Base-by-base conservation (phyloP, 768 basidiomycete species). In the Leccinum fibrillosum region DNA sequence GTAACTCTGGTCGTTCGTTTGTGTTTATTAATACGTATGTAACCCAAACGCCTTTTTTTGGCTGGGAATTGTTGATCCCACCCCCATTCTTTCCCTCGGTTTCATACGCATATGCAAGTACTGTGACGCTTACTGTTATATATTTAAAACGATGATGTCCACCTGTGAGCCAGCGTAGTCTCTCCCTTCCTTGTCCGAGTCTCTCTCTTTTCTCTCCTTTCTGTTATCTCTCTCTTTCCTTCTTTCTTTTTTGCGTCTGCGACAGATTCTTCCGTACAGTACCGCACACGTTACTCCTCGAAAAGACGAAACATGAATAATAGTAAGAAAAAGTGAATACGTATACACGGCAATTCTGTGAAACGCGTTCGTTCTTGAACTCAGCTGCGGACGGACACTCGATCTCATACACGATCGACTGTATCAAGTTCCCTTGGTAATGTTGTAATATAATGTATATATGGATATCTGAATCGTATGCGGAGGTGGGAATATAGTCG, bases 1-100 rank as follows among this genome's bases (percentile, higher is more conserved):
- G 54, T 57, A 56, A 32, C 23, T 5, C n/a, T 26, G 23, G 28
- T 56, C 45, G 26, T 37, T 57, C 55, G 55, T 57, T 57, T 48
- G 54, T 48, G 32, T 48, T 47, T 45, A 47, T 57, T 21, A 34
- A 19, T 34, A 13, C 25, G 25, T 28, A 47, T 35, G 55, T 44
- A 55, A 34, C 32, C 26, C 54, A 7, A 47, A 15, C 12, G 13
- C 48, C 47, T 9, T 23, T 21, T 47, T 48, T 48, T 48, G 23
- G 47, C 9, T 48, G 47, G 47, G 47, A 48, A 25, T 48, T 17
- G 42, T 44, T 44, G 42, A 44, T 44, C 42, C 19, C 42, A 44
- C 42, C 19, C 42, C 39, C n/a, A 19, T 42, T 17, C 19, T 44
- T 44, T 12, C 42, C 42, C 42, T 44, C n/a, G n/a, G 42, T 42